These are phyloP conservation scores for Penicillium fimorum DNA, from an alignment of 495 filamentous ascomycete genomes.

Conservation along the genomic window DNA sequence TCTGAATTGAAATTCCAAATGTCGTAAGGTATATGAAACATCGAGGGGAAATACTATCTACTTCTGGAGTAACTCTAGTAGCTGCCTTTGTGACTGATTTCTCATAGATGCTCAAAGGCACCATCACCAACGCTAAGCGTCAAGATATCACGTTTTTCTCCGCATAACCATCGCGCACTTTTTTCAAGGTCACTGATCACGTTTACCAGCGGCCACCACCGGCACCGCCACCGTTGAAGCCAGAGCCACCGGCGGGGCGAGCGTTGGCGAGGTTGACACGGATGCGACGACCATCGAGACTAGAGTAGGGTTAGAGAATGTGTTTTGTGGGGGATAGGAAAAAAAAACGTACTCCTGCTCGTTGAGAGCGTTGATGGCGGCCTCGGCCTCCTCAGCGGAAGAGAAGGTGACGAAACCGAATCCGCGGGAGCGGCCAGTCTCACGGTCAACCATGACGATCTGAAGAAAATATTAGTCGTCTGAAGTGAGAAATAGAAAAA, in stretches of 20 bases:
- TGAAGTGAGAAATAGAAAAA: not conserved
- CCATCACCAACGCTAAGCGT: constrained; percentile 10
- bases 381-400: constrained; percentile 11
- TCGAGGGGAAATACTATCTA: constrained; percentile 6
- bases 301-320: constrained; percentile 2
- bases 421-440: constrained; percentile 21
- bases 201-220: constrained; percentile 11
- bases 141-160: constrained; percentile 9
- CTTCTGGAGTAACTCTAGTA: constrained; percentile 5
- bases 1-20: constrained; percentile 6
- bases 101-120: not conserved
- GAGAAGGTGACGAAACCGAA: constrained; percentile 23
- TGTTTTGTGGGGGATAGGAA: not conserved
- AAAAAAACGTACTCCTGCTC: constrained; percentile 17
- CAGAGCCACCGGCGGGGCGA: constrained; percentile 6
- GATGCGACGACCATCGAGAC: constrained; percentile 19
- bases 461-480: not conserved
- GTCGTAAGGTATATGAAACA: constrained; percentile 11
- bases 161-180: constrained; percentile 1
- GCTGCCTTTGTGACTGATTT: not conserved
- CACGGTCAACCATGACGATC: constrained; percentile 23
- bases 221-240: not conserved
- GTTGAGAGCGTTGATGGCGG: constrained; percentile 14
- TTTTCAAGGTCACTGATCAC: constrained; percentile 1
- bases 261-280: constrained; percentile 18